A percentile compares a stretch with the other conserved stretches of the same genome.
phyloP scores from a whole-genome alignment of 116 monocot species.

The Posidonia oceanica region DNA sequence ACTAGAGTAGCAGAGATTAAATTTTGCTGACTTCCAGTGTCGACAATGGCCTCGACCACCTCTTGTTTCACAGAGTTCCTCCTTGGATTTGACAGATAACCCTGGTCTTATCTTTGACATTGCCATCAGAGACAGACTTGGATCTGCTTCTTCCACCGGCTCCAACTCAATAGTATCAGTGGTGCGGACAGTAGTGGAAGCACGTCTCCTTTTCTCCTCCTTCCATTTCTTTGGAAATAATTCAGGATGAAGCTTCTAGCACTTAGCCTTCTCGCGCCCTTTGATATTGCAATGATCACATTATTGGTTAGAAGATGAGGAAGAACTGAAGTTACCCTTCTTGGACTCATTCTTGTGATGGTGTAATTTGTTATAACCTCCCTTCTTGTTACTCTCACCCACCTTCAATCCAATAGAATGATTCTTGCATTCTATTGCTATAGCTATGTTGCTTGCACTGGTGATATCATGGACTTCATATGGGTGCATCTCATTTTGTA shows the following conservation, averaged over 20 bases:
- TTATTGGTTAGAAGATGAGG: not conserved
- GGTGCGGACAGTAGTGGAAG: not conserved
- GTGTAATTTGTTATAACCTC: not conserved
- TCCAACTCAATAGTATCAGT: not conserved
- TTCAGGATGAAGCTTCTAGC: slow-evolving; percentile 1
- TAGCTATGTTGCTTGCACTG: too few relatives aligned
- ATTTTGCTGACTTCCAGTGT: too few relatives aligned
- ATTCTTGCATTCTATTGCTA: not conserved
- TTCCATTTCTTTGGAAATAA: not conserved
- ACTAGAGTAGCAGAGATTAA: too few relatives aligned
- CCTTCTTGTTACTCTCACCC: not conserved
- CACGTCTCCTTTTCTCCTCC: not conserved
- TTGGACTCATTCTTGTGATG: not conserved
- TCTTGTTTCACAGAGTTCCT: not conserved
- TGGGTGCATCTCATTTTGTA: too few relatives aligned
- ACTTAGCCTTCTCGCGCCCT: slow-evolving; percentile 1
- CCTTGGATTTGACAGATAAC: not conserved
- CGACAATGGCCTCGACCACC: too few relatives aligned
- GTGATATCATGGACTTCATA: too few relatives aligned
- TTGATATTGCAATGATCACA: slow-evolving; percentile 3
- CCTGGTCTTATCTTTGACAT: not conserved
- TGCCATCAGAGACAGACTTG: not conserved
- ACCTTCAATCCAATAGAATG: not conserved
- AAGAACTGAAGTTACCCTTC: not conserved
- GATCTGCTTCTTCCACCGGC: not conserved